Conservation (phyloP, 495 filamentous ascomycete species). For the Neurospora sp. region DNA sequence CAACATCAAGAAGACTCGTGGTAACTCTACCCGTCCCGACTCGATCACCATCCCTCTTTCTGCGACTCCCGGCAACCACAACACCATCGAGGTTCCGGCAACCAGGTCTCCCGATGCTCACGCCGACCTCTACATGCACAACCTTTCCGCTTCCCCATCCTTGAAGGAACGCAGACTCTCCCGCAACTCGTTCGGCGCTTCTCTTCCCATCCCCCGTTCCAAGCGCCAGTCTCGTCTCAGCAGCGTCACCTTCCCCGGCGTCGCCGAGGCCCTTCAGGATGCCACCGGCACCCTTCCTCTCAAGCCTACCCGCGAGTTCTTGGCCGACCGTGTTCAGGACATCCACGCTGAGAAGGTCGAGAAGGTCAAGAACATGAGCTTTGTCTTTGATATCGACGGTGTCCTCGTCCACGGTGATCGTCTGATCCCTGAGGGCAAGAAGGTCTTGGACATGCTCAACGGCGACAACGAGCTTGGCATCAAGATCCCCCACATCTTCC, state of each 20-base stretch:
- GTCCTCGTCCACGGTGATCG: constrained; percentile 56
- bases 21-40: constrained; percentile 2
- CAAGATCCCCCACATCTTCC: constrained; percentile 62
- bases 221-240: constrained; percentile 60
- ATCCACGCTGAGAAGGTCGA: constrained; percentile 57
- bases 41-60: constrained; percentile 15
- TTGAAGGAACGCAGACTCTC: constrained; percentile 57
- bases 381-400: constrained; percentile 59
- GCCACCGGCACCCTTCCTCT: constrained; percentile 38
- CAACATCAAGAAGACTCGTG: neutral
- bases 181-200: constrained; percentile 69
- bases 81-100: constrained; percentile 63
- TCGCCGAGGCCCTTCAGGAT: constrained; percentile 21
- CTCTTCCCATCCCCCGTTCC: constrained; percentile 65
- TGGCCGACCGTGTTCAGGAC: constrained; percentile 65
- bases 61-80: constrained; percentile 9
- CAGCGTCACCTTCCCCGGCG: constrained; percentile 33
- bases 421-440: constrained; percentile 49
- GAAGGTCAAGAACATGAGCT: constrained; percentile 56
- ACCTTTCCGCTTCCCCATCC: constrained; percentile 56
- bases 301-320: constrained; percentile 53
- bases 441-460: constrained; percentile 53
- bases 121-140: constrained; percentile 62
- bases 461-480: constrained; percentile 59
- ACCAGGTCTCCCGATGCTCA: constrained; percentile 60